phyloP scores from a whole-genome alignment of 1,284 basidiomycete species.

The Trichosporon ovoides region DNA sequence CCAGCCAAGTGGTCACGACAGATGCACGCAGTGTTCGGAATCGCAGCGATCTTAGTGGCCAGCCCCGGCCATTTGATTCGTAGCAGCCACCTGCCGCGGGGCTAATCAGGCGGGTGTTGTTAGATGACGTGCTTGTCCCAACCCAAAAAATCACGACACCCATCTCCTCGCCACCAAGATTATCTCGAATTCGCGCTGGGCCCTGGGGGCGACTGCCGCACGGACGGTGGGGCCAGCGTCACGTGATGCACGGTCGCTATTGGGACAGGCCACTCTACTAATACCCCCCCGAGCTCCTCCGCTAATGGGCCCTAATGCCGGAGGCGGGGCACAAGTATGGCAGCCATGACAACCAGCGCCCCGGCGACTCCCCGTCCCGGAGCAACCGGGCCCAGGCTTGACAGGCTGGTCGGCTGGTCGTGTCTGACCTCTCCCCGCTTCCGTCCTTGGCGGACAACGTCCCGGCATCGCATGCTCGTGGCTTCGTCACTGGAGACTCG shows the following conservation, averaged over 20 bases:
- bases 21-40: neutral
- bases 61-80: neutral
- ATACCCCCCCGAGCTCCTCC: too few species aligned
- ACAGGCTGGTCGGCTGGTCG: too few species aligned
- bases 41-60: neutral
- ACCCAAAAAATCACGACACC: constrained; percentile 5
- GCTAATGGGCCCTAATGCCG: too few species aligned
- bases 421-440: too few species aligned
- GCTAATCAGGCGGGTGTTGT: constrained; percentile 2
- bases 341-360: too few species aligned
- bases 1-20: constrained; percentile 3
- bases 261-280: too few species aligned
- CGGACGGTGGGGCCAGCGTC: neutral
- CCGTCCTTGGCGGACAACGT: neutral
- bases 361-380: too few species aligned
- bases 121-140: constrained; percentile 6
- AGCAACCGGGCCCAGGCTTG: too few species aligned
- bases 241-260: too few species aligned
- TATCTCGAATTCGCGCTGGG: neutral
- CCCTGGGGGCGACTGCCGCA: neutral
- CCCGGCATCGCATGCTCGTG: neutral
- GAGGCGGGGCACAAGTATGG: too few species aligned
- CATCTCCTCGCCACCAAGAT: neutral
- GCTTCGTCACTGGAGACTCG: neutral
- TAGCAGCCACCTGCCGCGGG: neutral